phyloP scores from a whole-genome alignment of 2,329 filamentous ascomycete species.

The Grosmannia penicillata region DNA sequence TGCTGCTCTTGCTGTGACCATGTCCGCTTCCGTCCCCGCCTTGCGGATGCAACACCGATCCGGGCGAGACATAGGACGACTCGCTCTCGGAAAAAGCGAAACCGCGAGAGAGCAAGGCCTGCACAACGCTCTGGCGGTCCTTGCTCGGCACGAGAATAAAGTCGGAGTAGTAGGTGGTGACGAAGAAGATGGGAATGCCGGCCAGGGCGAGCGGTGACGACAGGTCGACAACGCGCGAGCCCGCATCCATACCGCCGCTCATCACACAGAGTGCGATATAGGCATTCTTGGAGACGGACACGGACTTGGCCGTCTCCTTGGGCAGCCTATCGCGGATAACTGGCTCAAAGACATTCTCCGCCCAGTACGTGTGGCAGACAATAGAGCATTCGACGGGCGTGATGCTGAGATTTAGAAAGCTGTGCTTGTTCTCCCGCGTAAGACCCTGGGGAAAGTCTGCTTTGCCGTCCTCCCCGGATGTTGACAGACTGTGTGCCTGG shows the following conservation, averaged over 20 bases:
- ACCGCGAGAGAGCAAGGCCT: constrained; percentile 61
- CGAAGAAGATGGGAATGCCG: constrained; percentile 94
- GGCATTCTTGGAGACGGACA: constrained; percentile 67
- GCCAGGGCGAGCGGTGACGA: constrained; percentile 83
- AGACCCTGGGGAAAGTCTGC: constrained; percentile 28
- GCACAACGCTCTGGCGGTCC: constrained; percentile 58
- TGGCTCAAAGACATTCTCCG: constrained; percentile 60
- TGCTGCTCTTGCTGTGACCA: neutral
- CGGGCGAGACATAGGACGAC: constrained; percentile 49
- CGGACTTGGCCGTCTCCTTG: constrained; percentile 30
- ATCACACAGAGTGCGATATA: constrained; percentile 85
- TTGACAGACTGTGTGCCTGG: constrained; percentile 27
- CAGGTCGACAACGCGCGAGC: constrained; percentile 78
- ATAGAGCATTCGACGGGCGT: constrained; percentile 88
- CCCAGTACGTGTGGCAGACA: constrained; percentile 67
- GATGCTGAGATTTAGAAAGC: constrained; percentile 85
- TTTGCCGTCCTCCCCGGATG: constrained; percentile 11
- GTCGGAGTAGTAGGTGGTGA: constrained; percentile 95
- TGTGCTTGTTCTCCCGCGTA: constrained; percentile 43
- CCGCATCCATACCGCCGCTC: constrained; percentile 79
- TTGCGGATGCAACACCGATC: constrained; percentile 17
- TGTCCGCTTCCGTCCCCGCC: neutral
- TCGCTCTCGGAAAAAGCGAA: constrained; percentile 68
- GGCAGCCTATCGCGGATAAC: constrained; percentile 45
- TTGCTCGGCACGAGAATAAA: constrained; percentile 82